phyloP scores from a whole-genome alignment of 352 stramenopile genomes.

The Globisporangium splendens region DNA sequence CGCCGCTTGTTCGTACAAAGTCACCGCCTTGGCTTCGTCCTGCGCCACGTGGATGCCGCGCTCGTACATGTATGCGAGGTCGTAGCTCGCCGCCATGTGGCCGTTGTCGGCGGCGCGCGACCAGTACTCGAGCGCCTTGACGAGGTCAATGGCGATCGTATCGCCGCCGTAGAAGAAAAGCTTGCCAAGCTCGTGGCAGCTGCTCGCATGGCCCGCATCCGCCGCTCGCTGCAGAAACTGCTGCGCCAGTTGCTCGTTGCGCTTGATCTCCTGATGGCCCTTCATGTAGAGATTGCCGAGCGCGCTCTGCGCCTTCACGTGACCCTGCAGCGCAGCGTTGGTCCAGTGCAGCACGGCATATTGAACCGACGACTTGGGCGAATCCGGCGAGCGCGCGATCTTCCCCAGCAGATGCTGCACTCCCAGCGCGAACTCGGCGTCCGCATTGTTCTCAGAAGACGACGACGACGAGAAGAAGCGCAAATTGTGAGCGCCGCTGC shows the following conservation, averaged over 20 bases:
- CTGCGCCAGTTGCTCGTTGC: conserved; percentile 40
- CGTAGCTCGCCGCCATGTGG: conserved; percentile 72
- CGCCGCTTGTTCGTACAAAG: conserved; percentile 56
- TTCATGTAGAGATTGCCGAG: conserved; percentile 70
- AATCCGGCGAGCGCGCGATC: conserved; percentile 11
- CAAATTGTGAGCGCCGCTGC: no score
- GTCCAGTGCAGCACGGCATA: conserved; percentile 74
- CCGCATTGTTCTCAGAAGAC: conserved; percentile 9
- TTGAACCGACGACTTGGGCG: conserved; percentile 37
- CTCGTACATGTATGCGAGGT: conserved; percentile 74
- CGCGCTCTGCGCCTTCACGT: conserved; percentile 66
- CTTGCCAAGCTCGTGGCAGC: conserved; percentile 74
- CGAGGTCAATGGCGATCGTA: conserved; percentile 24
- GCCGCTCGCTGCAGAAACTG: conserved; percentile 64
- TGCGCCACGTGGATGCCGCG: conserved; percentile 58
- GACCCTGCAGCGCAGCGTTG: conserved; percentile 63
- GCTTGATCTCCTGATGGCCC: conserved; percentile 43
- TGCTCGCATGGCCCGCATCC: conserved; percentile 60
- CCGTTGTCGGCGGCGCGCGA: conserved; percentile 45
- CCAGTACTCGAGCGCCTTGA: conserved; percentile 62
- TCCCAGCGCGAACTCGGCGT: conserved; percentile 57
- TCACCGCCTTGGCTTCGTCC: conserved; percentile 51
- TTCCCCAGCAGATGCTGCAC: conserved; percentile 59
- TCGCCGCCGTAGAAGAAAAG: conserved; percentile 58
- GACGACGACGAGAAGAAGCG: conserved; percentile 1